Conservation (phyloP, 495 filamentous ascomycete species). For the Penicillium nucicola region DNA sequence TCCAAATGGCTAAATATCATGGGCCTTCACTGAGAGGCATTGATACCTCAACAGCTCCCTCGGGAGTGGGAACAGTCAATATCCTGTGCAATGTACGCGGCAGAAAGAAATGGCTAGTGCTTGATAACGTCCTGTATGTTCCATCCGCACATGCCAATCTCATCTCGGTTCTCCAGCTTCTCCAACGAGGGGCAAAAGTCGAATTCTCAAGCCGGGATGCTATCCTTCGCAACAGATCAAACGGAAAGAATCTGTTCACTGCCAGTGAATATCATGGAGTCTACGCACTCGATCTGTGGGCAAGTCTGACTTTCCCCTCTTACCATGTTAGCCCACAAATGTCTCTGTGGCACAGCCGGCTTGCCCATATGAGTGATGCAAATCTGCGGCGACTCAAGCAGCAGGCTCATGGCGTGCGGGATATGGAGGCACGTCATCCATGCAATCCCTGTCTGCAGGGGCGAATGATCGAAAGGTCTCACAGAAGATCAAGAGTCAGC, state of each 20-base stretch:
- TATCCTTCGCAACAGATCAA: constrained; percentile 10
- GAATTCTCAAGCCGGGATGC: constrained; percentile 7
- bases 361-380: no score
- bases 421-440: constrained; percentile 5
- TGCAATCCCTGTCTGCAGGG: constrained; percentile 17
- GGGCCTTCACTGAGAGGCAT: constrained; percentile 7
- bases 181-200: constrained; percentile 12
- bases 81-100: constrained; percentile 10
- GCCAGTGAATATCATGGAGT: constrained; percentile 12
- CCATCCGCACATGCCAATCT: constrained; percentile 11
- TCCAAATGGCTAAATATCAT: no score
- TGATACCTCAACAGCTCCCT: constrained; percentile 9
- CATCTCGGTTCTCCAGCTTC: constrained; percentile 11
- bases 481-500: constrained; percentile 1
- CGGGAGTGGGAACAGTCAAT: constrained; percentile 3
- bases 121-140: constrained; percentile 9
- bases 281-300: constrained; percentile 11
- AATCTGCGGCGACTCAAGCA: constrained; percentile 10
- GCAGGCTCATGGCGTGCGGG: constrained; percentile 10
- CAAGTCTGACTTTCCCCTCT: constrained; percentile 10
- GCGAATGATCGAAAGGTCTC: constrained; percentile 17
- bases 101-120: constrained; percentile 13
- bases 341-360: constrained; percentile 11
- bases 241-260: constrained; percentile 11
- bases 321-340: constrained; percentile 17